Base-by-base conservation (phyloP, 2,329 filamentous ascomycete species). In the Pseudonectria buxi region DNA sequence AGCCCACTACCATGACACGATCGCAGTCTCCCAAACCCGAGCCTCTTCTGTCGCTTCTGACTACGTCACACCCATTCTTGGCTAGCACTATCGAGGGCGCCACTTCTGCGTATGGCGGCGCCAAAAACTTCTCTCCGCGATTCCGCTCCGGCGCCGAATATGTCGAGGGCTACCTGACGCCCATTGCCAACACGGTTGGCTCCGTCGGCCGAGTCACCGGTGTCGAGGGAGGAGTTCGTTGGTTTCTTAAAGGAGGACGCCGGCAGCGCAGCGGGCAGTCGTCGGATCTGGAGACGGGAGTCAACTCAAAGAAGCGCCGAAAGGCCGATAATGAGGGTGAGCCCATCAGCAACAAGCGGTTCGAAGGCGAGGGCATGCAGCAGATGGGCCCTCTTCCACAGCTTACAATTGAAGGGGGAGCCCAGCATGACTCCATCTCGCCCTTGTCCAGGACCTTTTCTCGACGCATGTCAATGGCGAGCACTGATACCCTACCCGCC, bases 111-210 rank as follows among this genome's bases (percentile, higher is more conserved):
- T 96, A 96, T 58, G 82, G 83, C 18, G 81, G 76, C 3, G 88
- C 86, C 10, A 95, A 96, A 62, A 86, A 89, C 48, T 94, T 90
- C 53, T 94, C 87, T 2, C 88, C 90, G 0, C 76, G 84, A 3
- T 86, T 95, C 56, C 88, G 86, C 59, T 84, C 85, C n/a, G 78
- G 88, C 41, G 90, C 86, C 32, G 87, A 95, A 57, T 87, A 94
- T 51, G 81, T 95, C 14, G 90, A 96, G 60, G 82, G 86, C 30
- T 90, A 86, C 48, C 78, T 95, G 33, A 86, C 83, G 2, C 88
- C 87, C 2, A 78, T 95, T 34, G 86, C 86, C 34, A 92, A 86
- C 54, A 92, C 86, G 0, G 85, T 95, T 22, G 85, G 86, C 11
- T 84, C 79, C 1, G 85, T 95, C 6, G 83, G 87, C 22, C 78